Base-by-base conservation (phyloP, 495 filamentous ascomycete genomes). In the Lasiosphaeriaceae sp. region DNA sequence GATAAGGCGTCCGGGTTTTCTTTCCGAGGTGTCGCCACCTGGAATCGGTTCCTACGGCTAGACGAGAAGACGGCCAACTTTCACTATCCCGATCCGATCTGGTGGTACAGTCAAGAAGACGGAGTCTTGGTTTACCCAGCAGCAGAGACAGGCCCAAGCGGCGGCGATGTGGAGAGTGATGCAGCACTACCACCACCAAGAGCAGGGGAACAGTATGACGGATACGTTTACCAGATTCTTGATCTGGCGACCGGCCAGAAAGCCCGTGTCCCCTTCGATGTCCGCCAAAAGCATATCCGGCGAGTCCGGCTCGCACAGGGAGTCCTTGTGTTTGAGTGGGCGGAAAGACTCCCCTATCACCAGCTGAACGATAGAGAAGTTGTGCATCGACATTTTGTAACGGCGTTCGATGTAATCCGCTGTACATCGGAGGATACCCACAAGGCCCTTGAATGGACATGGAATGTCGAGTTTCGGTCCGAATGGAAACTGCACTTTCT, bases 401-500 rank as follows among this genome's bases (percentile, higher is more conserved):
- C 82, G 4, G 81, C 80, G 0, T 88, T 84, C 62, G 79, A 85
- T 59, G 66, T 88, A 19, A 29, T 53, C 20, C 66, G 70, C 11
- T 55, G 23, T 19, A n/a, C 50, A 6, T 52, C 57, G 21, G 12
- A 16, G 6, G 48, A 17, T 4, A 16, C 1, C 26, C 20, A 11
- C 17, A 3, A 12, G 16, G 2, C n/a, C 2, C 11, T 2, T n/a
- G 12, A 20, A 14, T 67, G 56, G 26, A 69, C 67, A n/a, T 85
- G 78, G 78, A 62, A 63, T 12, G 68, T 85, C 47, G 59, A 59
- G 1, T 78, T 79, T 23, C 82, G 85, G n/a, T 86, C 83, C 56
- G 85, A 89, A 62, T 89, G 83, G 82, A 85, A 86, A 61, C 80
- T 88, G 11, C 81, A 85, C 70, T 82, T 81, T 52, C 71, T 83